Conservation (phyloP, 2,329 filamentous ascomycete genomes). For the Allantophomopsis cytisporea region DNA sequence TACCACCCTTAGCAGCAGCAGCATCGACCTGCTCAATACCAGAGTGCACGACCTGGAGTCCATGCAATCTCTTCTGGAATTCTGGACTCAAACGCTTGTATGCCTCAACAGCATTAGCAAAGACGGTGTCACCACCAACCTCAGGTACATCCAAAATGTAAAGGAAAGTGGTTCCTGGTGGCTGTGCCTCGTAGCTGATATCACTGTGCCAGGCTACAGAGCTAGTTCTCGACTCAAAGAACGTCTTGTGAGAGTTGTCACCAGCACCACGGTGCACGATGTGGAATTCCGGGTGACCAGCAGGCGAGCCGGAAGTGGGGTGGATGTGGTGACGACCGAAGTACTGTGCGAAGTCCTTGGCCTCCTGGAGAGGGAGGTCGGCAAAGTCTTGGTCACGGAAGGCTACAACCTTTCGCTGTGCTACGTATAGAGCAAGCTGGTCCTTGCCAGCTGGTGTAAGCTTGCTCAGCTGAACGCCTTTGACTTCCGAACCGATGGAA, state of each 20-base stretch:
- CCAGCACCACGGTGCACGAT: constrained; percentile 62
- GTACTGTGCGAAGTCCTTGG: constrained; percentile 57
- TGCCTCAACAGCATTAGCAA: constrained; percentile 65
- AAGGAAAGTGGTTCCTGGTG: constrained; percentile 79
- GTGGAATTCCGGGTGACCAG: constrained; percentile 61
- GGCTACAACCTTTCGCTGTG: constrained; percentile 65
- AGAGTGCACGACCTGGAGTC: constrained; percentile 69
- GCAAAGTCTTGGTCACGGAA: constrained; percentile 67
- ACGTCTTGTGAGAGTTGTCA: constrained; percentile 44
- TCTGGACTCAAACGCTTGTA: constrained; percentile 69
- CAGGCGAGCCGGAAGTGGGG: constrained; percentile 62
- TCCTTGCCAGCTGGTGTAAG: constrained; percentile 58
- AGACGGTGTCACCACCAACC: constrained; percentile 75
- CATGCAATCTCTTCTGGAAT: constrained; percentile 70
- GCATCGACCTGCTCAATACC: constrained; percentile 68
- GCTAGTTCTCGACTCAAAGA: constrained; percentile 59
- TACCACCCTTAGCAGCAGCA: constrained; percentile 50
- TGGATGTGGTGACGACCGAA: constrained; percentile 77
- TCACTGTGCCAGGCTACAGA: constrained; percentile 85
- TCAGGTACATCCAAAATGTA: constrained; percentile 75
- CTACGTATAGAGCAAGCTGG: constrained; percentile 62
- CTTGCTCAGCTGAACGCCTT: constrained; percentile 56
- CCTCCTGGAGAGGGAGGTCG: constrained; percentile 55
- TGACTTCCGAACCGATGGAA: constrained; percentile 60
- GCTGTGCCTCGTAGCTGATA: constrained; percentile 77